Conservation (phyloP, 164 flowering plant species). For the Annona squamosa region DNA sequence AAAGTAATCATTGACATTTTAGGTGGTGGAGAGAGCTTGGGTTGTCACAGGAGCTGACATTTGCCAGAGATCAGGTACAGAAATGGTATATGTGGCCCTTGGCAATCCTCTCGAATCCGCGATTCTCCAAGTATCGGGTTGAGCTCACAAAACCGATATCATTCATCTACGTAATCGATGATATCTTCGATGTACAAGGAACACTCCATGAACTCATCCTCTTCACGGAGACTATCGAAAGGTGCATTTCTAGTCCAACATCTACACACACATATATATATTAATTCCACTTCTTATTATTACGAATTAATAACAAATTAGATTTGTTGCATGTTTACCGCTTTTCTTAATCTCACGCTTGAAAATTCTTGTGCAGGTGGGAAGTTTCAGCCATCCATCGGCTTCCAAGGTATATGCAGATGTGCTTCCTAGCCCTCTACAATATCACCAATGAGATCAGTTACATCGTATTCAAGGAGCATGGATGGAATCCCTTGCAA, state of each 20-base stretch:
- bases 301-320: too few species aligned
- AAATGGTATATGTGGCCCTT: slow-evolving; percentile 51
- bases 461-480: slow-evolving; percentile 11
- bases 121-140: slow-evolving; percentile 30
- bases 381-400: slow-evolving; percentile 13
- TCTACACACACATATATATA: neutral
- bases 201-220: slow-evolving; percentile 39
- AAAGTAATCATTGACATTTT: neutral
- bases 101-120: slow-evolving; percentile 30
- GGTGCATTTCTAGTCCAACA: slow-evolving; percentile 19
- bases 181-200: slow-evolving; percentile 55
- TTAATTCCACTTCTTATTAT: neutral
- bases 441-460: slow-evolving; percentile 26
- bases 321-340: neutral
- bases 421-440: slow-evolving; percentile 23
- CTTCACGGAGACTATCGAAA: slow-evolving; percentile 46
- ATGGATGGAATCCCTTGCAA: slow-evolving; percentile 37
- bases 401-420: slow-evolving; percentile 34
- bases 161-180: slow-evolving; percentile 51
- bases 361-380: slow-evolving; percentile 24
- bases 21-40: slow-evolving; percentile 65
- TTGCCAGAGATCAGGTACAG: slow-evolving; percentile 45
- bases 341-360: neutral
- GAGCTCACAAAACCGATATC: slow-evolving; percentile 45
- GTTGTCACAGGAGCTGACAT: slow-evolving; percentile 29